These are phyloP conservation scores for Isoetes engelmannii DNA, from an alignment of 83 land plant genomes.

Conservation along the genomic window DNA sequence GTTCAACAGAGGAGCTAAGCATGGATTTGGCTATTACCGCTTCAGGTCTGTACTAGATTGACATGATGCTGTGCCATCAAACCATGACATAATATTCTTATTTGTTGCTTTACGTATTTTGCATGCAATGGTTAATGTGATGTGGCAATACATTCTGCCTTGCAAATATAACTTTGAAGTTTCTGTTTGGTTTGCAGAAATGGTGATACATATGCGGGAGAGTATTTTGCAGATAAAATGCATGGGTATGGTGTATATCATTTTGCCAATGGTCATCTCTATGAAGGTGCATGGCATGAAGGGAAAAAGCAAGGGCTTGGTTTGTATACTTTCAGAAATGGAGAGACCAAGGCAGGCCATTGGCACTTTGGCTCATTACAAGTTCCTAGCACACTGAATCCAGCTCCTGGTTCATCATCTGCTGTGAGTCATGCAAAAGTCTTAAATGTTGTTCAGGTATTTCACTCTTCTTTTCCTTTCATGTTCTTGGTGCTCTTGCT, in stretches of 20 bases:
- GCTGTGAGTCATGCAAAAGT: conserved; percentile 61
- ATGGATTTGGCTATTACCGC: conserved; percentile 73
- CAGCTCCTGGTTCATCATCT: conserved; percentile 34
- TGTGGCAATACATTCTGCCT: too few relatives aligned
- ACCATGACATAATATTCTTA: neutral
- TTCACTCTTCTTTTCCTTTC: neutral
- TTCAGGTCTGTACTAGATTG: conserved; percentile 50
- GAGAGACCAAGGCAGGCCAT: conserved; percentile 71
- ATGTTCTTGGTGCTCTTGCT: neutral
- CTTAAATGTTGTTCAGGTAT: conserved; percentile 66
- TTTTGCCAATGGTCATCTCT: conserved; percentile 76
- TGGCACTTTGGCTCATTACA: conserved; percentile 70
- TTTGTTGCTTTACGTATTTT: too few relatives aligned
- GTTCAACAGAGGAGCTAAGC: conserved; percentile 88
- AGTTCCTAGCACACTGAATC: conserved; percentile 47
- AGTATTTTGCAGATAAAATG: conserved; percentile 87
- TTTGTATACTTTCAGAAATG: conserved; percentile 76
- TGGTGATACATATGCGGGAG: conserved; percentile 84
- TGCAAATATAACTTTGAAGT: neutral
- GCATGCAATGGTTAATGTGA: too few relatives aligned
- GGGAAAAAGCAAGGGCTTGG: conserved; percentile 86
- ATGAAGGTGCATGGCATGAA: conserved; percentile 96
- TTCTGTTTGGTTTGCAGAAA: conserved; percentile 38
- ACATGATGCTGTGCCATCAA: neutral
- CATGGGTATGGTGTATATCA: conserved; percentile 89